phyloP scores from a whole-genome alignment of 768 basidiomycete species.

The Suillus tomentosus region DNA sequence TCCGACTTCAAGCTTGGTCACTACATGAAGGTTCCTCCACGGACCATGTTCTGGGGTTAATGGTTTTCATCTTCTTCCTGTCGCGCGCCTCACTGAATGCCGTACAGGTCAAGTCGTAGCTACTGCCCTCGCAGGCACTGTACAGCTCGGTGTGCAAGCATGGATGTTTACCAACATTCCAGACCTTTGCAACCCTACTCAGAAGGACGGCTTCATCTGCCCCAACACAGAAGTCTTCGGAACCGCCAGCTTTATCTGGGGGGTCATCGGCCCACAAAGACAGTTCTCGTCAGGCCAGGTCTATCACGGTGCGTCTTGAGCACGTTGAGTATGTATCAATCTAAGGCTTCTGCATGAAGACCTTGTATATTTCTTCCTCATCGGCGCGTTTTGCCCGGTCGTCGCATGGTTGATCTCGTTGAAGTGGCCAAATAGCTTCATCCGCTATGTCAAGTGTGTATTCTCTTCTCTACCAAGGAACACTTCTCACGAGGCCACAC shows the following conservation, averaged over 20 bases:
- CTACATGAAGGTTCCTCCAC: slow-evolving; percentile 36
- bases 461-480: background rate
- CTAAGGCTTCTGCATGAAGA: slow-evolving; percentile 14
- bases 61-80: background rate
- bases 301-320: slow-evolving; percentile 44
- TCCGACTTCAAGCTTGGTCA: slow-evolving; percentile 36
- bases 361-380: slow-evolving; percentile 77
- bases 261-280: slow-evolving; percentile 77
- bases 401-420: slow-evolving; percentile 53
- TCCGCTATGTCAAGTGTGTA: slow-evolving; percentile 65
- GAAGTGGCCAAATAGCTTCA: slow-evolving; percentile 62
- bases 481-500: background rate
- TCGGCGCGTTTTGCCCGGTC: slow-evolving; percentile 65
- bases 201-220: slow-evolving; percentile 70
- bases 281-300: slow-evolving; percentile 68
- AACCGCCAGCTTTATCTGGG: slow-evolving; percentile 79
- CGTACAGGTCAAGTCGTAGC: slow-evolving; percentile 40
- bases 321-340: background rate
- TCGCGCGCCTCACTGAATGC: background rate
- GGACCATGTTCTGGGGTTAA: slow-evolving; percentile 31
- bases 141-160: slow-evolving; percentile 44
- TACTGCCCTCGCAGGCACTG: slow-evolving; percentile 41
- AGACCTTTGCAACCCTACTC: slow-evolving; percentile 44
- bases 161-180: slow-evolving; percentile 49
- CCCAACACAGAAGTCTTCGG: slow-evolving; percentile 73